Base-by-base conservation (phyloP, 176 grass and related monocot species). In the Poa annua region DNA sequence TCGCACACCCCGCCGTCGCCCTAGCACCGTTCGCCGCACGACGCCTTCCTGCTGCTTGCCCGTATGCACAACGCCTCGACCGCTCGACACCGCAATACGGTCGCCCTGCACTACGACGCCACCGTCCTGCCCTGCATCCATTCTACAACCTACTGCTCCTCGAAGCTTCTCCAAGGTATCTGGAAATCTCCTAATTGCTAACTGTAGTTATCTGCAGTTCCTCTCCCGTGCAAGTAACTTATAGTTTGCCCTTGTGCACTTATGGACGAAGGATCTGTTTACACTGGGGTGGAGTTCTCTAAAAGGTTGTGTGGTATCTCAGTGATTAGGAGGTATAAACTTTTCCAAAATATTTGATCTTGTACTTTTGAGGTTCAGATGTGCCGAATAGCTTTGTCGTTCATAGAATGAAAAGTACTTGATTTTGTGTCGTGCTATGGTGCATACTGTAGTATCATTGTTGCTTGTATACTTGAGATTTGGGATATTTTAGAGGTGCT, bases 251-350 rank as follows among this genome's bases (percentile, higher is more conserved):
- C 21, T 75, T 81, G 26, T 55, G 1, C 44, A 59, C 71, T 78
- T 61, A 81, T 76, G 79, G 60, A 34, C 89, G 78, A 93, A 99
- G 96, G 39, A 74, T 74, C 71, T 51, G 71, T 74, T 51, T 74
- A 74, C 47, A 74, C 71, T 33, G 71, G 71, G 16, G 93, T 99
- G 77, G 96, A 99, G 66, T 99, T 96, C 89, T 94, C 93, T 32
- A 99, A 92, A 90, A 96, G 91, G 74, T 85, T 99, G 76, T 99
- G 96, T 66, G 96, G 96, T 67, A 94, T 99, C 74, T 99, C 96
- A 85, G 89, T 99, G 66, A 99, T 99, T 68, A 93, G 96, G 78
- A 99, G 96, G 96, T 99, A 97, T 26, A 32, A 32, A 63, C 60
- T 63, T 60, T 12, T 12, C 72, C 35, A 72, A 20, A 72, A 72